phyloP scores from a whole-genome alignment of 495 filamentous ascomycete species.

The Penicillium dipodomyicola region DNA sequence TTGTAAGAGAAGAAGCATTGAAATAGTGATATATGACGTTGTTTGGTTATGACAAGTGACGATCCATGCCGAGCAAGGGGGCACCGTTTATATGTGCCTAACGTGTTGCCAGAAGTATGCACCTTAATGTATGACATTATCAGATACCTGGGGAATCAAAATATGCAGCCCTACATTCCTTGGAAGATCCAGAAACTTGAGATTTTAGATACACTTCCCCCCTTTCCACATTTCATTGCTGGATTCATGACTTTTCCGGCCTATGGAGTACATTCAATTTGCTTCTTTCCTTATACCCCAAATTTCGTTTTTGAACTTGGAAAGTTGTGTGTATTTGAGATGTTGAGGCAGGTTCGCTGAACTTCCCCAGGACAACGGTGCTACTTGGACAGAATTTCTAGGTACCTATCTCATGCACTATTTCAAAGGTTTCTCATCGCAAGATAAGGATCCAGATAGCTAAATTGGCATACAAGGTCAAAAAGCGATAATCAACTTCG shows the following conservation, averaged over 20 bases:
- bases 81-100: not conserved
- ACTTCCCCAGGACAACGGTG: too few relatives aligned
- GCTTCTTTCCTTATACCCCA: not conserved
- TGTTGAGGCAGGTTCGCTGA: not conserved
- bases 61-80: not conserved
- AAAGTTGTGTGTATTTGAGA: not conserved
- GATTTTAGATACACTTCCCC: not conserved
- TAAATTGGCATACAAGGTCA: not conserved
- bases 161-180: constrained; percentile 8
- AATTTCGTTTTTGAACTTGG: not conserved
- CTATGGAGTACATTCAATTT: not conserved
- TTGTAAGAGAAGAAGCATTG: not conserved
- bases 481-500: not conserved
- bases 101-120: not conserved
- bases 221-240: not conserved
- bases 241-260: not conserved
- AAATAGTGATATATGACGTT: not conserved
- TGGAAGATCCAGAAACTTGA: not conserved
- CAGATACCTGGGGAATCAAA: not conserved
- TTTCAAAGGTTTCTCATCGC: not conserved
- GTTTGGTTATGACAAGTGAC: not conserved
- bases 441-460: not conserved
- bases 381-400: not conserved
- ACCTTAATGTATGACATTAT: not conserved
- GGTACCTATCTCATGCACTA: not conserved